Base-by-base conservation (phyloP, 805 yeast genomes). In the Huiozyma sinensis region DNA sequence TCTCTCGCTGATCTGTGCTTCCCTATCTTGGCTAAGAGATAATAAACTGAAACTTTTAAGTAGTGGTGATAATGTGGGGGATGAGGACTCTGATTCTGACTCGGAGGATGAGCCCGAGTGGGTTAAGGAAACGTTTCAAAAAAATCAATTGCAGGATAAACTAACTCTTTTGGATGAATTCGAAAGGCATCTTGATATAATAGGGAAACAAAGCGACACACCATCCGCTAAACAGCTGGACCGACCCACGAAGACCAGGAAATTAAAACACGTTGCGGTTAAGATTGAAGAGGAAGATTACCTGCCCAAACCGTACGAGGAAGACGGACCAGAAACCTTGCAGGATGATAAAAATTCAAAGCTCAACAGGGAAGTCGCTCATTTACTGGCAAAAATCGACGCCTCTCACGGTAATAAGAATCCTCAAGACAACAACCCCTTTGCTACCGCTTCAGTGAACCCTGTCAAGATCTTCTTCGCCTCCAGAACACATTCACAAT, bases 401-500 rank as follows among this genome's bases (percentile, higher is more conserved):
- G 33, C 48, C 6, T 52, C 37, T 10, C 27, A 41, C 28, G 57
- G 6, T 46, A 47, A n/a, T 31, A 43, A 5, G 59, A 52, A 36
- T 52, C 44, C 6, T 49, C 32, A 30, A 9, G 49, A 47, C 7
- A 46, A 40, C 6, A 50, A 49, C 50, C 33, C 40, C 47, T 32
- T 44, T 47, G 50, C 50, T 12, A 35, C 54, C 49, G 38, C 60
- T 48, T 45, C 54, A 7, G 53, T 50, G 6, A 62, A 65, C 13
- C 63, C 75, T 0, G 54, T 67, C 0, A 75, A 79, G 51, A 76
- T 89, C 1, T 75, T 64, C 51, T 88, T 79, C 56, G 72, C 95
- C 0, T 86, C 96, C 2, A 68, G 97, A 61, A 89, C 97, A 0
- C 97, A 89, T 56, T 85, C 96, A 0, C 97, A 89, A 58, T 66